Evolutionary conservation across 169 alveolate genomes (phyloP).

Genomic region (Toxoplasma gondii): DNA sequence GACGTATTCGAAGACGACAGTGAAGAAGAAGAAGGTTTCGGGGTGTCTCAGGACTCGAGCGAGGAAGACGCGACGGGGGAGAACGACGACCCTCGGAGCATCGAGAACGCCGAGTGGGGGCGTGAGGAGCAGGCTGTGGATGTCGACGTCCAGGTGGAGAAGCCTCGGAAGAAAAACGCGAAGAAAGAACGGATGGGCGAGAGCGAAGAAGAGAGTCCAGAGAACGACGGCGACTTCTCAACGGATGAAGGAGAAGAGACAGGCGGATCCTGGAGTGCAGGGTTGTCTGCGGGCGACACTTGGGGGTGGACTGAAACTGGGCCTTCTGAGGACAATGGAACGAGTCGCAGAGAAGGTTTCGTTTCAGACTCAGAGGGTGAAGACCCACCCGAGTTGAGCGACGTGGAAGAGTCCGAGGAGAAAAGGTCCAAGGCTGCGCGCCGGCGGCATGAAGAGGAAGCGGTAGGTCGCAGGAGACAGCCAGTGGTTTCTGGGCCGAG

Average conservation of each 20-base stretch:
- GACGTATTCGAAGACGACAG: not conserved
- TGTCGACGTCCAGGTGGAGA: not conserved
- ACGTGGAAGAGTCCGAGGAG: not conserved
- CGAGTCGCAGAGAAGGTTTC: not conserved
- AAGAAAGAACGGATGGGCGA: not conserved
- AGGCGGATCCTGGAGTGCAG: not conserved
- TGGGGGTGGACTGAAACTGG: not conserved
- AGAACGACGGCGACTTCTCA: not conserved
- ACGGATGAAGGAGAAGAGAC: not conserved
- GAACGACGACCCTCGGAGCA: not conserved
- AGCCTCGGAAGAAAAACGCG: not conserved
- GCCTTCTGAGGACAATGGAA: not conserved
- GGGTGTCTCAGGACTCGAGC: not conserved
- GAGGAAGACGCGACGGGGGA: not conserved
- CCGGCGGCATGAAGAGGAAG: slow-evolving; percentile 36
- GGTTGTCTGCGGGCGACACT: not conserved
- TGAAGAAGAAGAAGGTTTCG: not conserved
- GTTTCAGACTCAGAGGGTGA: not conserved
- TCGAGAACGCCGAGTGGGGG: not conserved
- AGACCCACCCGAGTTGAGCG: not conserved
- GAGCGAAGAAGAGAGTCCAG: not conserved
- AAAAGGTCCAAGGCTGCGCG: not conserved
- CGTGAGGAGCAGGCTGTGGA: not conserved
- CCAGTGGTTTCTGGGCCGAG: too few species aligned
- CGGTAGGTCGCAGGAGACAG: slow-evolving; percentile 40